Base-by-base conservation (phyloP, 2,329 filamentous ascomycete genomes). In the Apiospora arundinis region DNA sequence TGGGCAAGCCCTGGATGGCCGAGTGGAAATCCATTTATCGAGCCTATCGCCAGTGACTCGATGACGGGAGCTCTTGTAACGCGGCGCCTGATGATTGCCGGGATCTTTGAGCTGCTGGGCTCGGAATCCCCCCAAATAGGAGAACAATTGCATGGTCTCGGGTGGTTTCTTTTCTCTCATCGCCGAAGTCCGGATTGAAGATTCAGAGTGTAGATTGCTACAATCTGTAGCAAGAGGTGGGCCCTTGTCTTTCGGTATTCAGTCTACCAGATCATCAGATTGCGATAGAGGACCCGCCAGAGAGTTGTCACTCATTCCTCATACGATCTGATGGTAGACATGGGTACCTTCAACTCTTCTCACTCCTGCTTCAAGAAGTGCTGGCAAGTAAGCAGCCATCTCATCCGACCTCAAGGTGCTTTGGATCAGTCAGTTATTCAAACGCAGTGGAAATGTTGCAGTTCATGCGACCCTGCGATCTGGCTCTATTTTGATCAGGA, bases 1-100 rank as follows among this genome's bases (percentile, higher is more conserved):
- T 82, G 0, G 82, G 82, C 5, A 83, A 81, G 67, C 82, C 83
- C 0, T 83, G 79, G 76, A 84, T 84, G 82, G 82, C 83, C 32
- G 81, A 83, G 45, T 75, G 80, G 80, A 16, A 80, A 77, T 52
- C 76, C 78, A 21, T 78, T 83, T 67, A 81, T 84, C 66, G 78
- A 79, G 37, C 79, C 81, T n/a, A 74, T 78, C 71, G 73, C 79
- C 1, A 80, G 76, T 4, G 82, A 84, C 72, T 73, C 77, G 8
- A 74, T 83, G 2, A 76, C 84, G 4, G 79, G 78, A n/a, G 80
- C 82, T 6, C 78, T 84, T 42, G 79, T 82, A 0, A 78, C 78
- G 28, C 70, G 84, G 23, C 79, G 82, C 1, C 73, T 82, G 0
- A 72, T 82, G 14, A 81, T 79, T n/a, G 81, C 81, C 4, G 80